Evolutionary conservation across 768 basidiomycete genomes (phyloP), one percentile per base, ranked within the genome.

Genomic region (Rhodocollybia butyracea): DNA sequence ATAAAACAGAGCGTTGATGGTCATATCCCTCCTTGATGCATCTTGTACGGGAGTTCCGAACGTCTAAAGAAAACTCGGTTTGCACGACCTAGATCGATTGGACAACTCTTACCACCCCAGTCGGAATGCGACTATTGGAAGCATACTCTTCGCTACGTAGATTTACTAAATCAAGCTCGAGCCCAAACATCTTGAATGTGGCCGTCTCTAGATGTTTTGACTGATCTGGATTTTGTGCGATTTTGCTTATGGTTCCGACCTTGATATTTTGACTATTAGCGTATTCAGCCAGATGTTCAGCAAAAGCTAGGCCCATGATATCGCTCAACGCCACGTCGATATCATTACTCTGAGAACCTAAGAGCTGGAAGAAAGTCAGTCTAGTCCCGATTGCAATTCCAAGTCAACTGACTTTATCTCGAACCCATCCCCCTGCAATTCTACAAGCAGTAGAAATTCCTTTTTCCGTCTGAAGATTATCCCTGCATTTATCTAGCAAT

Each of bases 171-270:
- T 99, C 97, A 45, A 98, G 76, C 56, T 94, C 91, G 43, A 90
- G 72, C 2, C 81, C 94, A 52, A 91, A 75, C 31, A 98, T 72
- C 40, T 82, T 84, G 36, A 93, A 86, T 39, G 87, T 87, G 2
- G 95, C 95, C 1, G 97, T 98, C 72, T 98, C 96, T 29, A 99
- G 80, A 71, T 99, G 97, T 67, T 99, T 99, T 30, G 92, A 95
- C 73, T 98, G 96, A 39, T 94, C 94, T 0, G 97, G 96, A 66
- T 98, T 98, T 57, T 86, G 85, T 56, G 91, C 91, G 56, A 99
- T 91, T 66, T 86, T 92, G 21, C 88, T 82, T 46, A 96, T 82
- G 8, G 77, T 74, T 30, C 83, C 83, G 3, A 82, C 77, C 30
- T 76, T 62, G 12, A 88, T 63, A 12, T 78, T 73, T 63, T 83